Base-by-base conservation (phyloP, 2,329 filamentous ascomycete genomes). In the Pseudomassariella vexata region DNA sequence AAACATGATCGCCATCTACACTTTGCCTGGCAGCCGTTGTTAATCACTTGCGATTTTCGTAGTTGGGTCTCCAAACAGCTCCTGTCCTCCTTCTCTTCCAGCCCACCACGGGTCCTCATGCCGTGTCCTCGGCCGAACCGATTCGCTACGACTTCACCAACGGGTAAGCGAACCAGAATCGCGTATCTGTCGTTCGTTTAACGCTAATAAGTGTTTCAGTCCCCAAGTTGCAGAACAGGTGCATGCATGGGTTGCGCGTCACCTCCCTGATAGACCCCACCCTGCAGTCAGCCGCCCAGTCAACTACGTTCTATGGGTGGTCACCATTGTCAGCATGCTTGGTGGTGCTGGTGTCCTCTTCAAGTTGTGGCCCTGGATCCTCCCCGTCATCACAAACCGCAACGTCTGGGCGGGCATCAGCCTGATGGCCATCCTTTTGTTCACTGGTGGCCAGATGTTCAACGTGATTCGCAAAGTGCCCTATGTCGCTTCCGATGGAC, bases 361-460 rank as follows among this genome's bases (percentile, higher is more conserved):
- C 19, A 80, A 89, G 28, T 74, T 82, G 9, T 84, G 79, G 47
- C 85, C 86, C 5, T 94, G 89, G 49, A 52, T 95, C 9, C 55
- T 90, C 9, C 90, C 90, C 3, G 52, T 95, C 38, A 58, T 95
- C 21, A 85, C 88, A 59, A 95, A 83, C 67, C 83, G 90, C 47
- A 96, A 94, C 51, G 64, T 96, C 12, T 98, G 92, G 92, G 89
- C 90, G 16, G 86, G 85, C 15, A 62, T 94, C 50, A 94, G 85
- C 59, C 67, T 98, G 46, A 88, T 96, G 50, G 71, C 80, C 10
- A 89, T 98, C 41, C 74, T 98, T 24, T 70, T 95, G 36, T 98
- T 96, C 64, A 95, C 84, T 28, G 92, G 85, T 48, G 94, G 92
- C 23, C 89, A 96, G 63, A 98, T 98, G 94, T 98, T 94, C 73